Percentiles rank a stretch among this genome's conserved stretches.
phyloP scores from a whole-genome alignment of 306 rosid species.

The Cucurbita ficifolia region DNA sequence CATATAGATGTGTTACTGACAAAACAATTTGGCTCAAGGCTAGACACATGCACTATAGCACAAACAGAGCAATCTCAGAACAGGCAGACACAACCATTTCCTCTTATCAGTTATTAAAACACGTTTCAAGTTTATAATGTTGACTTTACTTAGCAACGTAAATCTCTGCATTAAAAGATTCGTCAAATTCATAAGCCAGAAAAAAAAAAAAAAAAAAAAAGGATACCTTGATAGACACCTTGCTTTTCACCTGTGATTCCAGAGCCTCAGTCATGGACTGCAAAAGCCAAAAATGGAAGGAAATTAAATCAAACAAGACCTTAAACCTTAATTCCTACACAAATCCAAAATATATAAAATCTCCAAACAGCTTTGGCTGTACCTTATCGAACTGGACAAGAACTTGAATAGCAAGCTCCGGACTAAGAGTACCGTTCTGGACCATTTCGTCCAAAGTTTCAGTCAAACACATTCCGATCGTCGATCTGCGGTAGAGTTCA shows the following conservation, averaged over 20 bases:
- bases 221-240: slow-evolving; percentile 67
- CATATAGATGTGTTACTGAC: not conserved
- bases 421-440: slow-evolving; percentile 65
- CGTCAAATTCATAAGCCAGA: not conserved
- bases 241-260: slow-evolving; percentile 75
- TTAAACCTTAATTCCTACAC: not conserved
- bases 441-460: slow-evolving; percentile 96
- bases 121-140: not conserved
- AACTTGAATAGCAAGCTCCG: slow-evolving; percentile 90
- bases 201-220: not conserved
- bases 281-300: not conserved
- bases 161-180: not conserved
- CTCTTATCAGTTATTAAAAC: not conserved
- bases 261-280: slow-evolving; percentile 94
- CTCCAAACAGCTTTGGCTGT: not conserved
- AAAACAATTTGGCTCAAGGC: not conserved
- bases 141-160: not conserved
- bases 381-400: slow-evolving; percentile 96
- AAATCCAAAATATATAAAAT: not conserved
- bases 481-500: slow-evolving; percentile 80
- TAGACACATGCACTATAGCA: not conserved
- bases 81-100: not conserved
- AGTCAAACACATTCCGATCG: slow-evolving; percentile 77
- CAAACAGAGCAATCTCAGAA: not conserved
- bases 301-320: slow-evolving; percentile 2